Evolutionary conservation across 2,329 filamentous ascomycete species (phyloP).

Genomic region (Botryotinia globosa): DNA sequence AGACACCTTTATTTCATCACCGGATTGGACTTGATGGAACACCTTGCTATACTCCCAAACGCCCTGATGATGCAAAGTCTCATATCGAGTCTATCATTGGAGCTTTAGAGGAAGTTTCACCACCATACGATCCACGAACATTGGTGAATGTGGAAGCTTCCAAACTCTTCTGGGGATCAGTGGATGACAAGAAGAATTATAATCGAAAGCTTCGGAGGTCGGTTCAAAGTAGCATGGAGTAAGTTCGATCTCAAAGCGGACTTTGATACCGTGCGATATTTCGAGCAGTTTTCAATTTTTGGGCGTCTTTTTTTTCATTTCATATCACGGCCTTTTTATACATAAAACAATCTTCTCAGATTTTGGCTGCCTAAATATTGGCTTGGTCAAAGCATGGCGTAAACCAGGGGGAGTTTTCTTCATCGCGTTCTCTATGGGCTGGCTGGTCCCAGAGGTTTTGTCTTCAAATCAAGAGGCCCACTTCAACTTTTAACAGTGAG

Average conservation of each 20-base stretch:
- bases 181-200: conserved; percentile 79
- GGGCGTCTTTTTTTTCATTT: neutral
- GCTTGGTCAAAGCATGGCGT: neutral
- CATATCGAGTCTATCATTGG: conserved; percentile 83
- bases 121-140: conserved; percentile 85
- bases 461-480: neutral
- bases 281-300: neutral
- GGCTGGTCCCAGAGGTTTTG: neutral
- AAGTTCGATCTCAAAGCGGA: conserved; percentile 16
- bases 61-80: conserved; percentile 71
- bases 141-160: conserved; percentile 83
- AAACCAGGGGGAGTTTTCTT: neutral
- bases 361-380: neutral
- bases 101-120: conserved; percentile 81
- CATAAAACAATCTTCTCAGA: neutral
- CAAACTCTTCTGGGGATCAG: conserved; percentile 79
- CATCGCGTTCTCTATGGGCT: neutral
- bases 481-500: neutral
- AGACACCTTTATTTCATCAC: conserved; percentile 83
- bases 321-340: neutral
- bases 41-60: conserved; percentile 74
- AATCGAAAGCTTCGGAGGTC: conserved; percentile 76
- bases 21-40: conserved; percentile 77
- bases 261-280: neutral
- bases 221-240: conserved; percentile 67